phyloP scores from a whole-genome alignment of 768 basidiomycete genomes.

The Ramaria rubella region DNA sequence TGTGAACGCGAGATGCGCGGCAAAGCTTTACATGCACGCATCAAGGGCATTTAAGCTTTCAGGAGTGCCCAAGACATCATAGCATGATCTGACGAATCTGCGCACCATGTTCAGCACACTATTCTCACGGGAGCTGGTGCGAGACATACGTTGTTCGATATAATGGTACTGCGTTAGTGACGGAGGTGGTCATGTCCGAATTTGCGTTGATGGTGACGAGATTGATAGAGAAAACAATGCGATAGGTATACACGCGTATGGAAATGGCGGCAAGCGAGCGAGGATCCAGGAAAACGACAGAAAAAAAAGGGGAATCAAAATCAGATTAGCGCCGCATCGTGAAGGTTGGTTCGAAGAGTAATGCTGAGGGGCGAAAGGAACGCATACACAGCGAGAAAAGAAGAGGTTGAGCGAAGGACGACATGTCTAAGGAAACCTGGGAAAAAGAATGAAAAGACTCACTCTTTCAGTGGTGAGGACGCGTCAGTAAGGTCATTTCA shows the following conservation, averaged over 20 bases:
- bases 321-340: conserved; percentile 60
- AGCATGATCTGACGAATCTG: conserved; percentile 6
- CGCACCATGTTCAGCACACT: background rate
- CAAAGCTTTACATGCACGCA: no score
- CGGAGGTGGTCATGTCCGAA: background rate
- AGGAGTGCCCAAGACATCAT: background rate
- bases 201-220: background rate
- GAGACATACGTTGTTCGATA: conserved; percentile 8
- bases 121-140: background rate
- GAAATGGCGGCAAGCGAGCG: conserved; percentile 10
- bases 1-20: no score
- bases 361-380: conserved; percentile 42
- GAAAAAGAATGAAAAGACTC: conserved; percentile 37
- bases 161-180: conserved; percentile 5
- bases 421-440: conserved; percentile 15
- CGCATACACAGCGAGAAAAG: conserved; percentile 17
- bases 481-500: conserved; percentile 4
- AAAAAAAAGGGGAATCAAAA: conserved; percentile 14
- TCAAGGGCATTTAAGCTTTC: no score
- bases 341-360: conserved; percentile 58
- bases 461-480: conserved; percentile 44
- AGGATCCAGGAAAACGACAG: background rate
- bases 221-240: background rate
- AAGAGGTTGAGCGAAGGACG: conserved; percentile 25
- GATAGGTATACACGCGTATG: conserved; percentile 4